phyloP scores from a whole-genome alignment of 495 filamentous ascomycete species.

The Aspergillus ostianus region DNA sequence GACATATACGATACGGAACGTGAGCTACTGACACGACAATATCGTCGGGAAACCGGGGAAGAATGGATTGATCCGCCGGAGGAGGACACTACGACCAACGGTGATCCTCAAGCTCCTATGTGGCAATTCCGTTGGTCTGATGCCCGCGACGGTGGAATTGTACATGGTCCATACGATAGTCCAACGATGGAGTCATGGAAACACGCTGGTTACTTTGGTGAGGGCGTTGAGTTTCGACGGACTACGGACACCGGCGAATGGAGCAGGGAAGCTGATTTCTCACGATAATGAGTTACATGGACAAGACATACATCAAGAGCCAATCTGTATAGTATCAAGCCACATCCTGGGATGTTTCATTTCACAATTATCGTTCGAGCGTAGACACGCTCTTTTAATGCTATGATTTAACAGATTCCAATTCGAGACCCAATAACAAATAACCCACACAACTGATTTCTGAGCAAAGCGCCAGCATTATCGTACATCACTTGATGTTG shows the following conservation, averaged over 20 bases:
- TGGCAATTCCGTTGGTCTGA: slow-evolving; percentile 96
- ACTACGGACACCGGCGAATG: slow-evolving; percentile 59
- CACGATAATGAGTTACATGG: slow-evolving; percentile 34
- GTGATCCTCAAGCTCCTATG: slow-evolving; percentile 39
- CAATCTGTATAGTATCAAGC: slow-evolving; percentile 9
- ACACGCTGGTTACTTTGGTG: slow-evolving; percentile 88
- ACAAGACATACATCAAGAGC: neutral
- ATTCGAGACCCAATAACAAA: slow-evolving; percentile 28
- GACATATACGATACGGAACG: slow-evolving; percentile 89
- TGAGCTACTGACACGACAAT: slow-evolving; percentile 81
- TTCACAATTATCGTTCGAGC: slow-evolving; percentile 24
- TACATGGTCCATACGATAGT: slow-evolving; percentile 84
- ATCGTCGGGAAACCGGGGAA: slow-evolving; percentile 83
- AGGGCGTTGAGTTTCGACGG: slow-evolving; percentile 83
- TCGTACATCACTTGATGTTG: slow-evolving; percentile 45
- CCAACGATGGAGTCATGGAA: slow-evolving; percentile 85
- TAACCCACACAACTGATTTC: slow-evolving; percentile 23
- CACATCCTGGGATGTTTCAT: neutral
- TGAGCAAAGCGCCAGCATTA: slow-evolving; percentile 44
- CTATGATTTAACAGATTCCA: slow-evolving; percentile 16
- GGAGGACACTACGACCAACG: slow-evolving; percentile 22
- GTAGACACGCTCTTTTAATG: slow-evolving; percentile 13
- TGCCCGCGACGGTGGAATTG: slow-evolving; percentile 73
- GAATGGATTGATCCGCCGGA: slow-evolving; percentile 72
- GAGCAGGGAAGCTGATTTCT: slow-evolving; percentile 61